A percentile compares a stretch with the other conserved stretches of the same genome.
These are phyloP conservation scores for Stachybotrys chartarum DNA, from an alignment of 2,329 filamentous ascomycete genomes.

Conservation along the genomic window DNA sequence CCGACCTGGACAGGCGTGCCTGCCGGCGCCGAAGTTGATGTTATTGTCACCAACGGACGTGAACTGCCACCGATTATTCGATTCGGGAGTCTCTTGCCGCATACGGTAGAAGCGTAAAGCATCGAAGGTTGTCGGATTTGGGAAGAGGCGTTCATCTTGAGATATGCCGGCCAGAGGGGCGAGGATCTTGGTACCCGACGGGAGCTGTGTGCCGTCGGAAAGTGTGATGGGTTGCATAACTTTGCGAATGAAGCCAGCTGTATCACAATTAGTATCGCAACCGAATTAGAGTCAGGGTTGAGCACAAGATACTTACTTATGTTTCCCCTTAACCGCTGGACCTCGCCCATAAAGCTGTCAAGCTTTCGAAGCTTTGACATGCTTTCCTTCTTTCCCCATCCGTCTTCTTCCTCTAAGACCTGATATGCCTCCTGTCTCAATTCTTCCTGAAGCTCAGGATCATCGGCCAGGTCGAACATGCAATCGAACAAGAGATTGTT, in stretches of 20 bases:
- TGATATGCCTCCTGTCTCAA: constrained; percentile 40
- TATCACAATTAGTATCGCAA: not conserved
- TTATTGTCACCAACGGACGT: constrained; percentile 33
- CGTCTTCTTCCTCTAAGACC: constrained; percentile 32
- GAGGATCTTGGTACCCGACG: constrained; percentile 33
- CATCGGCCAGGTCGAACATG: constrained; percentile 40
- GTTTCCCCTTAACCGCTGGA: constrained; percentile 30
- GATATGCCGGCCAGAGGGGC: constrained; percentile 33
- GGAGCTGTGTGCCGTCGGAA: constrained; percentile 36
- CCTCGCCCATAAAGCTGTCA: constrained; percentile 43
- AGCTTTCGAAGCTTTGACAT: constrained; percentile 37
- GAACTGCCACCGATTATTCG: constrained; percentile 34
- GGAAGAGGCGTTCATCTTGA: constrained; percentile 31
- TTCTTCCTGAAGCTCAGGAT: constrained; percentile 39
- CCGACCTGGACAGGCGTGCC: constrained; percentile 40
- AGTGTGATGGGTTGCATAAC: constrained; percentile 36
- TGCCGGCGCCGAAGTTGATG: constrained; percentile 39
- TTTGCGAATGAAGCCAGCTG: constrained; percentile 38
- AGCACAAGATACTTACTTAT: constrained; percentile 26
- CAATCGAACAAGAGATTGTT: constrained; percentile 38
- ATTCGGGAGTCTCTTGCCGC: constrained; percentile 28
- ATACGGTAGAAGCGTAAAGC: constrained; percentile 41
- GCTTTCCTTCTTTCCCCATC: constrained; percentile 33
- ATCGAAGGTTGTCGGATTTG: constrained; percentile 36
- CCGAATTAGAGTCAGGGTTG: not conserved